A percentile compares a stretch with the other conserved stretches of the same genome.
phyloP scores from a whole-genome alignment of 257 asterid species.

The Eucommia ulmoides region DNA sequence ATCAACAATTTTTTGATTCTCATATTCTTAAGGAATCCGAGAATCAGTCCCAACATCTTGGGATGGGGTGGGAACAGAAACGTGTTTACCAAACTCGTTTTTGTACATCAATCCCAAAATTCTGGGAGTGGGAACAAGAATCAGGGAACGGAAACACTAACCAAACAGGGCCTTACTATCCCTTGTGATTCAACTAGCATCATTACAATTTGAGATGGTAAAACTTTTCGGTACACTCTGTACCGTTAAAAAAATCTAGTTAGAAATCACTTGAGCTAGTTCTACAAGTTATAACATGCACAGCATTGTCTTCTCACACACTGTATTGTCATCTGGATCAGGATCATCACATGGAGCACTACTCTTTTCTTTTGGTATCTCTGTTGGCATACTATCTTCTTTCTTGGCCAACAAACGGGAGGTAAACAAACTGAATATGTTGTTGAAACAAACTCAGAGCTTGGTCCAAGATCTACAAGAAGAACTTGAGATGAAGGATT shows the following conservation, averaged over 20 bases:
- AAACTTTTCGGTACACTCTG: not conserved
- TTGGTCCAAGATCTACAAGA: constrained; percentile 91
- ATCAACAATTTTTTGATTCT: no score
- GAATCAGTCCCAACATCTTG: not conserved
- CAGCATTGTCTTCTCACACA: not conserved
- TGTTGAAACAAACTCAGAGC: constrained; percentile 56
- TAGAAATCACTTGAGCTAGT: not conserved
- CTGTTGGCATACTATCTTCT: constrained; percentile 55
- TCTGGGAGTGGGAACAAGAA: no score
- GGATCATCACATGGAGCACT: constrained; percentile 39
- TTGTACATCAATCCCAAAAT: no score
- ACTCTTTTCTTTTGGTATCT: constrained; percentile 56
- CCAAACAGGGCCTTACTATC: no score
- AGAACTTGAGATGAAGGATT: constrained; percentile 88
- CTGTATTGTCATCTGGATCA: constrained; percentile 26
- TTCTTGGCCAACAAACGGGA: constrained; percentile 42
- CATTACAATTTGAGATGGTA: not conserved
- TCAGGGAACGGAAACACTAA: no score
- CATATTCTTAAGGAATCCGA: no score
- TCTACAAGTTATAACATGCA: not conserved
- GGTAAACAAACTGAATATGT: constrained; percentile 36
- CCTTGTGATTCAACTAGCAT: not conserved
- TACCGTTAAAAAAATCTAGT: not conserved
- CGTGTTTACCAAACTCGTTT: no score
- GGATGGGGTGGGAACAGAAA: no score